Base-by-base conservation (phyloP, 129 eudicot genomes). In the Scalesia atractyloides region DNA sequence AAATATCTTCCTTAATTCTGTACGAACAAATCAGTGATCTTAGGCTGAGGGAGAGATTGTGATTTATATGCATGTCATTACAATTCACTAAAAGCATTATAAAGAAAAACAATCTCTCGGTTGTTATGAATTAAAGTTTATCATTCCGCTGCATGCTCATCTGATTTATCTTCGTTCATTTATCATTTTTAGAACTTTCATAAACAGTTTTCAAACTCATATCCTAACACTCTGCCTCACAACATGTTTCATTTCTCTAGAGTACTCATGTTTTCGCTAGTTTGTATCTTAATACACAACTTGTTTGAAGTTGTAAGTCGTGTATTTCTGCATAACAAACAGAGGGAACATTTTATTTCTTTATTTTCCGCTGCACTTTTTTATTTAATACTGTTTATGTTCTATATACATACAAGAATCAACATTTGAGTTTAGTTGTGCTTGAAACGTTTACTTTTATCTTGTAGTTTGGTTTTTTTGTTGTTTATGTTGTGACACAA, bases 161-260 rank as follows among this genome's bases (percentile, higher is more conserved):
- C n/a, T n/a, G n/a, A n/a, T n/a, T n/a, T n/a, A n/a, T n/a, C n/a
- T n/a, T n/a, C n/a, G n/a, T n/a, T n/a, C n/a, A n/a, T n/a, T n/a
- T n/a, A n/a, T n/a, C n/a, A n/a, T n/a, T n/a, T n/a, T n/a, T n/a
- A n/a, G n/a, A n/a, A n/a, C n/a, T n/a, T n/a, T n/a, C n/a, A n/a
- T n/a, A n/a, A n/a, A n/a, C n/a, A n/a, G n/a, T n/a, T n/a, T n/a
- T n/a, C n/a, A n/a, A n/a, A n/a, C n/a, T n/a, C n/a, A n/a, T n/a
- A n/a, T n/a, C n/a, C n/a, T n/a, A n/a, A n/a, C n/a, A n/a, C 66
- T 86, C 99, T 44, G 73, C 88, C 39, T 68, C 86, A 16, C 79
- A 72, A 61, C 64, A 43, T 19, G 49, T 19, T 47, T 68, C 12
- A 13, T 20, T 8, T 49, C 4, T 68, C n/a, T 7, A 47, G 44